Evolutionary conservation across 2,329 filamentous ascomycete genomes (phyloP).

Genomic region (Fusarium humuli): DNA sequence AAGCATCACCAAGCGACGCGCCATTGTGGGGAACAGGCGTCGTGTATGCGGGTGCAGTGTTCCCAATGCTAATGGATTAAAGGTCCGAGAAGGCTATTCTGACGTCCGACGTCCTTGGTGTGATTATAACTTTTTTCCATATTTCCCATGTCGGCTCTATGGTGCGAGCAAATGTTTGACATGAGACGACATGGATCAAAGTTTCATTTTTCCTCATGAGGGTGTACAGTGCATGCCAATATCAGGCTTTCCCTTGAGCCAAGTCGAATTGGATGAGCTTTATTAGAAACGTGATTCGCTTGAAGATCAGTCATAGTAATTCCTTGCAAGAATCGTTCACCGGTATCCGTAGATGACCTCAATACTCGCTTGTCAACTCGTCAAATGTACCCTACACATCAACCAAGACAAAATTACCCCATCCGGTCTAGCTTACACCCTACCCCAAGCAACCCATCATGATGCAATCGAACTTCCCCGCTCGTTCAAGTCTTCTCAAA

Average conservation of each 20-base stretch:
- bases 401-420: background rate
- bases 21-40: background rate
- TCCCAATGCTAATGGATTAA: background rate
- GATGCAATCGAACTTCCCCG: background rate
- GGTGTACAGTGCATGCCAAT: too few relatives aligned
- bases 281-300: rapidly evolving
- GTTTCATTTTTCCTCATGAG: rapidly evolving
- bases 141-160: background rate
- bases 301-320: too few relatives aligned
- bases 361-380: background rate
- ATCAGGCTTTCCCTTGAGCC: too few relatives aligned
- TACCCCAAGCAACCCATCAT: background rate
- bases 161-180: too few relatives aligned
- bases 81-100: background rate
- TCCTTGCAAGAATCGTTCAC: background rate
- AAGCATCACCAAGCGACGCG: background rate
- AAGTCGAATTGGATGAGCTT: too few relatives aligned
- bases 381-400: background rate
- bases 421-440: background rate
- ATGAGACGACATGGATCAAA: too few relatives aligned
- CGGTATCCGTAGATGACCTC: background rate
- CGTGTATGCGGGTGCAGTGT: background rate
- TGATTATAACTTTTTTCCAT: rapidly evolving
- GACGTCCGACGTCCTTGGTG: background rate
- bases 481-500: background rate